Conservation (phyloP, 257 asterid species). For the Agastache rugosa region DNA sequence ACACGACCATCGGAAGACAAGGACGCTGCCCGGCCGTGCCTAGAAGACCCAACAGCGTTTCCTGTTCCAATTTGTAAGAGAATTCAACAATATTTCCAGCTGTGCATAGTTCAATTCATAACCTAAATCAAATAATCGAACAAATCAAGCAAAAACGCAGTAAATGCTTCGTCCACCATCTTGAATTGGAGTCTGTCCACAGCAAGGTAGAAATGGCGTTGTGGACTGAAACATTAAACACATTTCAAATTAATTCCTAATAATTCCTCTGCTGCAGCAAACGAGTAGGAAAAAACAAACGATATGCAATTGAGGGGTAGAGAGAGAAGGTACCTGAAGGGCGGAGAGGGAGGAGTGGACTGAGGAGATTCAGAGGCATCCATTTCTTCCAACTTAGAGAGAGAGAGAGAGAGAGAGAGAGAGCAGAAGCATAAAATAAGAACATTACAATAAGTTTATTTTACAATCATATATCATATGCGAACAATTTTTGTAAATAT, state of each 20-base stretch:
- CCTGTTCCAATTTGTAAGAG: conserved; percentile 46
- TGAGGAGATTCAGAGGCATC: conserved; percentile 60
- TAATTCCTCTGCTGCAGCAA: conserved; percentile 1
- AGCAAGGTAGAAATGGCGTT: conserved; percentile 94
- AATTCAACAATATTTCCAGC: conserved; percentile 21
- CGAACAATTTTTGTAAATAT: too few species aligned
- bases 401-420: background rate
- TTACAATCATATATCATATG: too few species aligned
- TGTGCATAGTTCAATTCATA: background rate
- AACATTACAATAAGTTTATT: background rate
- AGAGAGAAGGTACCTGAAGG: conserved; percentile 46
- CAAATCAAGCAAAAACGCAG: background rate
- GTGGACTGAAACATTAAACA: conserved; percentile 56
- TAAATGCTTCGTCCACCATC: conserved; percentile 52
- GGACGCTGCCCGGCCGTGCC: conserved; percentile 85
- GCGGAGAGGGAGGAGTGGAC: conserved; percentile 65
- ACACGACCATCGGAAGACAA: conserved; percentile 73
- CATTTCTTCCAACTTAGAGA: conserved; percentile 42
- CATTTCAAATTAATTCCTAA: conserved; percentile 17
- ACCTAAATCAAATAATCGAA: background rate
- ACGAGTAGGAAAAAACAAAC: background rate
- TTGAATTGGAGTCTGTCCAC: conserved; percentile 87
- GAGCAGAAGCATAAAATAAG: background rate
- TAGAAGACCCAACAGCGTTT: conserved; percentile 74
- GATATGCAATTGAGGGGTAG: background rate